phyloP scores from a whole-genome alignment of 306 rosid species.

The Purshia tridentata region DNA sequence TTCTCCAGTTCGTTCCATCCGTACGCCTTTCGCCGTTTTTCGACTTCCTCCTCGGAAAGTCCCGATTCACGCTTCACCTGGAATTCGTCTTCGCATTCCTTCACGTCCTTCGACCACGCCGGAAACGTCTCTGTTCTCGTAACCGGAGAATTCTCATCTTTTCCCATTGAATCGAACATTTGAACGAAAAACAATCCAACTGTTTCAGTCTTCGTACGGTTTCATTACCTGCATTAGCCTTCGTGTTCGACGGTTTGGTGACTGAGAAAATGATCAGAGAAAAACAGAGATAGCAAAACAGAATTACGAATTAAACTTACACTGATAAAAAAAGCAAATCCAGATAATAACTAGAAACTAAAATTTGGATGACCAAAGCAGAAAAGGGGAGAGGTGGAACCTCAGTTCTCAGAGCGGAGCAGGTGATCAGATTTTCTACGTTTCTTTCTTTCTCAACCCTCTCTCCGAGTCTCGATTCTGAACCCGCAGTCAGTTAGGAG shows the following conservation, averaged over 20 bases:
- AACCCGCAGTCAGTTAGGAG: not conserved
- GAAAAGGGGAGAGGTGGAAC: too few relatives aligned
- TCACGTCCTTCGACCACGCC: slow-evolving; percentile 62
- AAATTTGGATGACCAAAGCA: not conserved
- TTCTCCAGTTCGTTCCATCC: slow-evolving; percentile 79
- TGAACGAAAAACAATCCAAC: too few relatives aligned
- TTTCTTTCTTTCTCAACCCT: not conserved
- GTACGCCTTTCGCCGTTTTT: slow-evolving; percentile 37
- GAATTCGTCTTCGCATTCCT: slow-evolving; percentile 60
- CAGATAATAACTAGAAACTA: not conserved
- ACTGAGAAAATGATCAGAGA: not conserved
- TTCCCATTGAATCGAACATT: slow-evolving; percentile 32
- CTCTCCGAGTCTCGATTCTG: too few relatives aligned
- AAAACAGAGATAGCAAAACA: not conserved
- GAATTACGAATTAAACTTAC: too few relatives aligned
- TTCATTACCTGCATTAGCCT: not conserved
- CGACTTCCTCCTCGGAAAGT: slow-evolving; percentile 47
- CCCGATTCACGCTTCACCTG: slow-evolving; percentile 48
- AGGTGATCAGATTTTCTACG: not conserved
- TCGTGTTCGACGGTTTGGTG: not conserved
- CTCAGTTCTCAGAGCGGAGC: too few relatives aligned
- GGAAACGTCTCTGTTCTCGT: slow-evolving; percentile 38
- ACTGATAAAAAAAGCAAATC: not conserved
- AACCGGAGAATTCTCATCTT: slow-evolving; percentile 36
- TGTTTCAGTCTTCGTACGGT: not conserved